phyloP scores from a whole-genome alignment of 1,284 basidiomycete species.

The Boletus semigastroideus region DNA sequence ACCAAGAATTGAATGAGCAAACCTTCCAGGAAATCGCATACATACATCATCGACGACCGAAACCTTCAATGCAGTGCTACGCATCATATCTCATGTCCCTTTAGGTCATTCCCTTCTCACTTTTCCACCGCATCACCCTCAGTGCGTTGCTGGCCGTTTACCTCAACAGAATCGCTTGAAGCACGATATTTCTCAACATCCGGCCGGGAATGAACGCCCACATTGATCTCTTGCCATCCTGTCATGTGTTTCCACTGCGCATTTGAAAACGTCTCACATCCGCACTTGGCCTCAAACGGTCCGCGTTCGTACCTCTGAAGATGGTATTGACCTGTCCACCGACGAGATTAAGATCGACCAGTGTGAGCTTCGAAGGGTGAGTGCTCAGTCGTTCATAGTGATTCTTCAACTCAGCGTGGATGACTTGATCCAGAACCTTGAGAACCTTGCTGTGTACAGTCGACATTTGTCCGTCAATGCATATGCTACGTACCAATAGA shows the following conservation, averaged over 20 bases:
- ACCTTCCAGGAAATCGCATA: too few species aligned
- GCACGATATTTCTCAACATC: constrained; percentile 27
- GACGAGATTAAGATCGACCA: constrained; percentile 29
- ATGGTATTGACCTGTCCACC: constrained; percentile 6
- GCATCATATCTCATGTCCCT: background rate
- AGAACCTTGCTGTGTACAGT: constrained; percentile 8
- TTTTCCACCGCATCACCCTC: constrained; percentile 6
- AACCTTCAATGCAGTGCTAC: too few species aligned
- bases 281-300: constrained; percentile 26
- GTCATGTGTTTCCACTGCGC: constrained; percentile 26
- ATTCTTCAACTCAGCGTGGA: constrained; percentile 29
- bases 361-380: constrained; percentile 21
- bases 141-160: constrained; percentile 5
- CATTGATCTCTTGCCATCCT: constrained; percentile 13
- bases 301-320: constrained; percentile 20
- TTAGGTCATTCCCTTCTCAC: constrained; percentile 1
- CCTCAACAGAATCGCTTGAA: constrained; percentile 27
- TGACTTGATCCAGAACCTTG: constrained; percentile 19
- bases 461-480: constrained; percentile 26
- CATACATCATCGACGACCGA: too few species aligned
- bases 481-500: too few species aligned
- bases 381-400: constrained; percentile 12
- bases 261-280: constrained; percentile 23
- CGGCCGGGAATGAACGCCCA: constrained; percentile 31
- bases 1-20: too few species aligned